Conservation (phyloP, 1,284 basidiomycete species). For the Leccinum pachyderme region DNA sequence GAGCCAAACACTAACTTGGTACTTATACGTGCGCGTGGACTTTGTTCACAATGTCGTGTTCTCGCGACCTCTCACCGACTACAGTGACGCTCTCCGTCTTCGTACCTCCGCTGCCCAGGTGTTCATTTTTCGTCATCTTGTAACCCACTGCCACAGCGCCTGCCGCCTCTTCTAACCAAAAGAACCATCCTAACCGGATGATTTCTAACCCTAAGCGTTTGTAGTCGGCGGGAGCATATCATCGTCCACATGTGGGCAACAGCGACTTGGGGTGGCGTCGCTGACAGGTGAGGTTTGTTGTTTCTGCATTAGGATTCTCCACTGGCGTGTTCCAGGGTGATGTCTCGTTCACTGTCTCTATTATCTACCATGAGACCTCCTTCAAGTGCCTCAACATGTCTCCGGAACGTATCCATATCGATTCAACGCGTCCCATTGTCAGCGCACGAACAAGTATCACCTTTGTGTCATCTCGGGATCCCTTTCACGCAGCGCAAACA, state of each 20-base stretch:
- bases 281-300: slow-evolving; percentile 8
- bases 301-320: neutral
- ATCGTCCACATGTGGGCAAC: slow-evolving; percentile 21
- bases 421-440: slow-evolving; percentile 2
- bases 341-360: slow-evolving; percentile 7
- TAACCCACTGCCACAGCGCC: slow-evolving; percentile 21
- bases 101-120: slow-evolving; percentile 30
- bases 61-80: slow-evolving; percentile 9
- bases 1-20: slow-evolving; percentile 22
- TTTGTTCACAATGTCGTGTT: neutral
- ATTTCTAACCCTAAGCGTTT: slow-evolving; percentile 37
- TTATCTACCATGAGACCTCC: slow-evolving; percentile 24
- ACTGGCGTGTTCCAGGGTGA: slow-evolving; percentile 4
- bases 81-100: slow-evolving; percentile 21
- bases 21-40: slow-evolving; percentile 1
- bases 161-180: slow-evolving; percentile 30
- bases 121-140: slow-evolving; percentile 21
- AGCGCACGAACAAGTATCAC: slow-evolving; percentile 24
- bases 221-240: slow-evolving; percentile 19
- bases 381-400: slow-evolving; percentile 15
- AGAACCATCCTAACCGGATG: slow-evolving; percentile 36
- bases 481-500: slow-evolving; percentile 17
- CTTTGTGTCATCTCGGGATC: slow-evolving; percentile 31
- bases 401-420: slow-evolving; percentile 30
- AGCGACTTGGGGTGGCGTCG: slow-evolving; percentile 15